Base-by-base conservation (phyloP, 2,329 filamentous ascomycete species). In the Aureobasidium uvarum region DNA sequence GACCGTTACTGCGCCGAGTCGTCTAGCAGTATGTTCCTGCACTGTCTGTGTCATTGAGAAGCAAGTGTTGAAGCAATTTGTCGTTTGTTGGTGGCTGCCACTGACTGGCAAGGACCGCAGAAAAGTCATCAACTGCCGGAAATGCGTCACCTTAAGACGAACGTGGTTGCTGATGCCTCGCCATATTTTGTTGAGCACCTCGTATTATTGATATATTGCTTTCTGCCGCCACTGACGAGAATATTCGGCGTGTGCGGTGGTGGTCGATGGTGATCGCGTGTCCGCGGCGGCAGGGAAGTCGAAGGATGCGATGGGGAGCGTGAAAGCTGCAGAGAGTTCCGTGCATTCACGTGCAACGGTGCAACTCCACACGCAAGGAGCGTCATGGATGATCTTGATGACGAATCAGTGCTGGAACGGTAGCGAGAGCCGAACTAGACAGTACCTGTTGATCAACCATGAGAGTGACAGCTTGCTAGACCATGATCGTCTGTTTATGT, bases 121-220 rank as follows among this genome's bases (percentile, higher is more conserved):
- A 28, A 28, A 58, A 43, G 31, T 45, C 4, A 6, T 28, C 23
- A 60, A 16, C 5, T 48, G 41, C 39, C 41, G 56, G 41, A 39
- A 28, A 31, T 60, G 56, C 56, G 56, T 60, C 56, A 48, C 28
- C 41, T 46, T 25, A 36, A 46, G 31, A 31, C 28, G 23, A 41
- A 41, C 38, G 16, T 46, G 45, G 11, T 18, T 13, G n/a, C 6
- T 38, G 41, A 10, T 48, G 31, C 56, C 23, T 33, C 43, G 25
- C n/a, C n/a, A 38, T 18, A 23, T 36, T 60, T 25, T 48, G 56
- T 60, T 60, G 56, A 38, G 56, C 16, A 60, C 18, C 41, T 60
- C 56, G 56, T 60, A 60, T 60, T 60, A 48, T 36, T 60, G 41
- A 48, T 59, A 60, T 46, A 60, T 60, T 48, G 56, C 41, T 45